phyloP scores from a whole-genome alignment of 2,329 filamentous ascomycete genomes.

The Nothomitra cinnamomea region DNA sequence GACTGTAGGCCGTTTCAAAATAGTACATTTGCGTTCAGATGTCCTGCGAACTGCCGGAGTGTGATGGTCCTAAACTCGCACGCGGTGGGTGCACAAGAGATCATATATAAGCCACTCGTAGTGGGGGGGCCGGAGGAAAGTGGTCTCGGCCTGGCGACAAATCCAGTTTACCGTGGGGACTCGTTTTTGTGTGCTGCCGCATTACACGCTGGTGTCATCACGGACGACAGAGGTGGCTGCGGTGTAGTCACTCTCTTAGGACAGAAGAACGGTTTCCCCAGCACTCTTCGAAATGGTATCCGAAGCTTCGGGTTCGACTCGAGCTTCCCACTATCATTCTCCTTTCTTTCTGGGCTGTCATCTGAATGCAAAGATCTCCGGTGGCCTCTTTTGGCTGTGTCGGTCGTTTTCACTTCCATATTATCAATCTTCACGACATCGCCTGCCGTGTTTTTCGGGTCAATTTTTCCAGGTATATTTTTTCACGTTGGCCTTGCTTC shows the following conservation, averaged over 20 bases:
- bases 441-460: slow-evolving; percentile 69
- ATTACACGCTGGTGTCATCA: slow-evolving; percentile 67
- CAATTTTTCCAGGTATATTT: slow-evolving; percentile 66
- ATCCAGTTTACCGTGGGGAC: slow-evolving; percentile 65
- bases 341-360: slow-evolving; percentile 48
- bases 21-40: slow-evolving; percentile 35
- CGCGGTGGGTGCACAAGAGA: slow-evolving; percentile 38
- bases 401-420: slow-evolving; percentile 58
- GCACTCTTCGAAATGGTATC: slow-evolving; percentile 56
- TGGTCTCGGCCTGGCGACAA: slow-evolving; percentile 18
- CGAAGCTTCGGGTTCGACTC: slow-evolving; percentile 64
- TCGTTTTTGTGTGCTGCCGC: slow-evolving; percentile 76
- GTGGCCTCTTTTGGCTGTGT: slow-evolving; percentile 72
- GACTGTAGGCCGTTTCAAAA: slow-evolving; percentile 37
- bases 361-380: slow-evolving; percentile 61
- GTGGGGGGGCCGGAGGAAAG: slow-evolving; percentile 41
- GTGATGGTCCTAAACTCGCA: slow-evolving; percentile 31
- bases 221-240: slow-evolving; percentile 57
- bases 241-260: slow-evolving; percentile 65
- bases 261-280: slow-evolving; percentile 42
- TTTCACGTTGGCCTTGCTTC: slow-evolving; percentile 81
- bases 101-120: slow-evolving; percentile 47
- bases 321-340: slow-evolving; percentile 76
- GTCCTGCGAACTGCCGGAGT: slow-evolving; percentile 35
- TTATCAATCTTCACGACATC: slow-evolving; percentile 70